Evolutionary conservation across 2,329 filamentous ascomycete species (phyloP), one percentile per base, ranked within the genome.

Genomic region (Tolypocladium ophioglossoides): DNA sequence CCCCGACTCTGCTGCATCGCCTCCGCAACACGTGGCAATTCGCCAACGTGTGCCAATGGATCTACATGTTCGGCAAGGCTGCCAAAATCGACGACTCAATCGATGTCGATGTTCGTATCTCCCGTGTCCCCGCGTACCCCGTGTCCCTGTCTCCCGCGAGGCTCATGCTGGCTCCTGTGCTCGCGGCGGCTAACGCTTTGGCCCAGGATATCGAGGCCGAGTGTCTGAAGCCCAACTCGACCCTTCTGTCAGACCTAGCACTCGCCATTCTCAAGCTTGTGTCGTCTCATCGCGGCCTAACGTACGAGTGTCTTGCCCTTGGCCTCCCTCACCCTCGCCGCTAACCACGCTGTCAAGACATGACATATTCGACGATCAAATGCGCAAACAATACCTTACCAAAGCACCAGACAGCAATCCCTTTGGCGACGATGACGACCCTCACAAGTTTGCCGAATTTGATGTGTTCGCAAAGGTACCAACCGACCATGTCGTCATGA

Each of bases 21-120:
- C 80, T 97, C 61, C 84, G 92, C 58, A 94, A 89, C 67, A 91
- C 89, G 79, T 97, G 92, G 91, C 88, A 96, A 70, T 96, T 97
- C 71, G 89, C 92, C 57, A 92, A 91, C 65, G 75, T 97, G 9
- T 91, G 87, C 73, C 92, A 99, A 72, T 99, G 91, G 80, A 89
- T 97, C 57, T 88, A 86, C 68, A 82, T 92, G 41, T 99, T 99
- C 70, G 91, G 92, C 57, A 85, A 87, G 64, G 85, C 85, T 46
- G 85, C 95, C 68, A 96, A 95, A 74, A 88, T 97, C 60, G 86
- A 94, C 63, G 87, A 95, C 58, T 84, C 87, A 65, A 79, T 96
- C 58, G 90, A 92, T 65, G 87, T 96, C 59, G 91, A 97, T 75
- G 94, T 96, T 82, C 37, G 66, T 41, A 18, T 37, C 24, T 49